These are phyloP conservation scores for Chrysanthemum lavandulifolium DNA, from an alignment of 129 eudicot species.

Conservation along the genomic window DNA sequence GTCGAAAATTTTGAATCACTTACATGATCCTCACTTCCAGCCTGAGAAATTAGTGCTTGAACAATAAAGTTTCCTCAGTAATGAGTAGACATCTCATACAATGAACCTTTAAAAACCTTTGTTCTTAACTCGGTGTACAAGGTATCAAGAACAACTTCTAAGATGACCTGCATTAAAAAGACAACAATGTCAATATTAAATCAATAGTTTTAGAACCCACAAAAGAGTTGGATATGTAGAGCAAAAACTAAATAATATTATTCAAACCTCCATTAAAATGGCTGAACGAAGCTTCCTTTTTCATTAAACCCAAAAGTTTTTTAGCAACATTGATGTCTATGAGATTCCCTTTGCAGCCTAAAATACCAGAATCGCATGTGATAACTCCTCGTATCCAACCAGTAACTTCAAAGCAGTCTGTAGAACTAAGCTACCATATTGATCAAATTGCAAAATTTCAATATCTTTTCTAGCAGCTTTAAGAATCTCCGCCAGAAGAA, in stretches of 20 bases:
- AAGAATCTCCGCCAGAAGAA: constrained; percentile 72
- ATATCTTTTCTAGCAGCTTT: constrained; percentile 54
- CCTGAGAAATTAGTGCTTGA: constrained; percentile 81
- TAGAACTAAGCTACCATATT: constrained; percentile 79
- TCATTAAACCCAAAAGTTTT: constrained; percentile 56
- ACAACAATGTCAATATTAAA: constrained; percentile 7
- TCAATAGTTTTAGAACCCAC: background rate
- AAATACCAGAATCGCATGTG: constrained; percentile 62
- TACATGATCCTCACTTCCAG: constrained; percentile 72
- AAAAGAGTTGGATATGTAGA: background rate
- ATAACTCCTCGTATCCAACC: constrained; percentile 57
- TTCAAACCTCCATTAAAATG: constrained; percentile 88
- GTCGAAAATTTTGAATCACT: constrained; percentile 19
- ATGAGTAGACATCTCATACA: constrained; percentile 67
- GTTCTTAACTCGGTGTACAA: constrained; percentile 54
- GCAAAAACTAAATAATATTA: background rate
- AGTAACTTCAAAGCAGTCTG: constrained; percentile 80
- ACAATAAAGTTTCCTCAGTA: constrained; percentile 83
- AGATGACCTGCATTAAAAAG: constrained; percentile 59
- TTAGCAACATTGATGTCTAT: constrained; percentile 39
- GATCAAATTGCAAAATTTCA: constrained; percentile 61
- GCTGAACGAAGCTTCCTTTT: constrained; percentile 70
- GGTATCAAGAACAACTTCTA: constrained; percentile 82
- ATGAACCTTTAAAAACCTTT: constrained; percentile 56
- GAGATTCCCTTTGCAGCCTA: constrained; percentile 57